These are phyloP conservation scores for Calonectria honghensis DNA, from an alignment of 2,329 filamentous ascomycete species.

Conservation along the genomic window DNA sequence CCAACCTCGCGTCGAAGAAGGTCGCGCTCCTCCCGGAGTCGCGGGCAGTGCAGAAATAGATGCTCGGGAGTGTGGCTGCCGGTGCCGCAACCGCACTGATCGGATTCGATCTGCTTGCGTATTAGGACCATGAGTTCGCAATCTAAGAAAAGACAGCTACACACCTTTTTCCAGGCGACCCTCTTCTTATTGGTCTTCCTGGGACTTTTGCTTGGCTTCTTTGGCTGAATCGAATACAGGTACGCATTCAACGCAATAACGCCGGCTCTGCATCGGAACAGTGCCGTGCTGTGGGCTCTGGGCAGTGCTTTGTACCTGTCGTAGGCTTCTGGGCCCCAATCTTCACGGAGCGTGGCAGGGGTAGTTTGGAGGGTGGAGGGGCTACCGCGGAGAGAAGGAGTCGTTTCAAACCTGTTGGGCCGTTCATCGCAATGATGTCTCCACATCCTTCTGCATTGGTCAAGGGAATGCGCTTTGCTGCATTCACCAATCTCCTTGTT, in stretches of 20 bases:
- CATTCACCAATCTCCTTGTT: constrained; percentile 1
- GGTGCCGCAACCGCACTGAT: neutral
- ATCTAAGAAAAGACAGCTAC: neutral
- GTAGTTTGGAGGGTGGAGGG: too few relatives aligned
- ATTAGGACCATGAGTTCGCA: neutral
- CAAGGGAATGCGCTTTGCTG: neutral
- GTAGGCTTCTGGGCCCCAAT: neutral
- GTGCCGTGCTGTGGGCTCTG: neutral
- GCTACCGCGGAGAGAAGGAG: too few relatives aligned
- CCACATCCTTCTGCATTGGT: neutral
- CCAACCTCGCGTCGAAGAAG: neutral
- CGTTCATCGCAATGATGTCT: neutral
- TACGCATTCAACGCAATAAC: neutral
- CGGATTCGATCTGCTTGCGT: neutral
- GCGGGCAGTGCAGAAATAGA: neutral
- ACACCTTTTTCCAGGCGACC: neutral
- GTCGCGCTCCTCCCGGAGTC: neutral
- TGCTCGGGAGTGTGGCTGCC: neutral
- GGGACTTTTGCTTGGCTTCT: neutral
- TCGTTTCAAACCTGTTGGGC: neutral
- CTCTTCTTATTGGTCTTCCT: neutral
- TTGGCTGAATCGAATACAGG: neutral
- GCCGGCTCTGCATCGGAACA: neutral
- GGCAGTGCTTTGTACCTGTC: neutral
- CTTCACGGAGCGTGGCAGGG: neutral